phyloP scores from a whole-genome alignment of 345 rosid species.

The Rhodomyrtus tomentosa region DNA sequence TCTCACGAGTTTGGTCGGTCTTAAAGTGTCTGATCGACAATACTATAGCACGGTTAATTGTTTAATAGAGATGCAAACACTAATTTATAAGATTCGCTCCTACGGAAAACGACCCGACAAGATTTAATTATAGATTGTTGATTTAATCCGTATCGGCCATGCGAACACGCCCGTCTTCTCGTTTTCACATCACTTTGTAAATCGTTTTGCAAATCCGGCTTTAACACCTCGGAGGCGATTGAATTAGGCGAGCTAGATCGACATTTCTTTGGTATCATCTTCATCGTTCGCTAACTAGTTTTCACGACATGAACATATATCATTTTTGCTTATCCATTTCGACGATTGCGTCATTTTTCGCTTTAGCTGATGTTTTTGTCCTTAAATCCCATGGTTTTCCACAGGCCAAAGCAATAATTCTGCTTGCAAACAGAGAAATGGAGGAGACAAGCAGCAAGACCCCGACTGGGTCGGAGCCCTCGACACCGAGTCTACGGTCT shows the following conservation, averaged over 20 bases:
- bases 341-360: background rate
- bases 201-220: no score
- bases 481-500: background rate
- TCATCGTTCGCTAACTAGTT: background rate
- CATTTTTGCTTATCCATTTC: background rate
- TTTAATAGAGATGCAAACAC: background rate
- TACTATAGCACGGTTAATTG: background rate
- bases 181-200: no score
- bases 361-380: background rate
- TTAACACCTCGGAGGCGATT: no score
- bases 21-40: background rate
- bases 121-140: background rate
- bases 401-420: slow-evolving; percentile 13
- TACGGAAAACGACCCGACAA: background rate
- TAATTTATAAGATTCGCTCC: background rate
- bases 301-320: background rate
- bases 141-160: background rate
- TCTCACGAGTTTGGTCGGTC: background rate
- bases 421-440: slow-evolving; percentile 8
- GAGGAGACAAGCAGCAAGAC: background rate
- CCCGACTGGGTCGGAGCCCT: background rate
- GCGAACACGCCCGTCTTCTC: background rate
- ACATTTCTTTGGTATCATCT: no score
- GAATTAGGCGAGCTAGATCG: no score
- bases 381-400: background rate